Base-by-base conservation (phyloP, 169 alveolate genomes). In the Plasmodium relictum region DNA sequence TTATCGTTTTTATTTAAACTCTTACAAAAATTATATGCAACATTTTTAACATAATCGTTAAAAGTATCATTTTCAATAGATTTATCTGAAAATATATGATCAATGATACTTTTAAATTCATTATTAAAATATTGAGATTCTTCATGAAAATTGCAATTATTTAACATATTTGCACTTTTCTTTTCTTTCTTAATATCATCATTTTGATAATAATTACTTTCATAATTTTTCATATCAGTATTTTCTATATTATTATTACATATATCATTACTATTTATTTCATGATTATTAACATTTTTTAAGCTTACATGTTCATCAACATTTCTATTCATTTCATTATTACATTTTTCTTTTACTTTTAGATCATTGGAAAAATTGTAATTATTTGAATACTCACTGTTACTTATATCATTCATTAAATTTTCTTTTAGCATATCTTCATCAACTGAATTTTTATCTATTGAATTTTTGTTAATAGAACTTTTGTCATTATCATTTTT, bases 121-220 rank as follows among this genome's bases (percentile, higher is more conserved):
- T 74, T 74, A 16, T 20, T 58, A 44, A 74, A 74, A 16, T 74
- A 74, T 6, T 58, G 9, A 12, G 56, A 50, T 20, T 74, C 52
- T 48, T 71, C 83, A 39, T 52, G 45, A 56, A 71, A 39, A 74
- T 74, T 74, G 45, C 54, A 74, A 31, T 58, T 9, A 39, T 52
- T 71, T 52, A 71, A 18, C 68, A 71, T 1, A 16, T 41, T 58
- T 4, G 45, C 83, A 22, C 52, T 71, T 50, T 71, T 24, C 20
- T 37, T 16, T 48, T 2, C 20, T 14, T 9, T 37, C 22, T 22
- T 12, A 45, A 56, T 48, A 31, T 73, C 61, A 12, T 5, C 61
- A 45, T 1, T 58, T n/a, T 31, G 1, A 31, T 31, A 31, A 31
- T 31, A 31, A 3, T 31, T 31, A 3, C 3, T 31, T 59, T 74